Conservation (phyloP, 306 rosid species). For the Vigna trinervia region DNA sequence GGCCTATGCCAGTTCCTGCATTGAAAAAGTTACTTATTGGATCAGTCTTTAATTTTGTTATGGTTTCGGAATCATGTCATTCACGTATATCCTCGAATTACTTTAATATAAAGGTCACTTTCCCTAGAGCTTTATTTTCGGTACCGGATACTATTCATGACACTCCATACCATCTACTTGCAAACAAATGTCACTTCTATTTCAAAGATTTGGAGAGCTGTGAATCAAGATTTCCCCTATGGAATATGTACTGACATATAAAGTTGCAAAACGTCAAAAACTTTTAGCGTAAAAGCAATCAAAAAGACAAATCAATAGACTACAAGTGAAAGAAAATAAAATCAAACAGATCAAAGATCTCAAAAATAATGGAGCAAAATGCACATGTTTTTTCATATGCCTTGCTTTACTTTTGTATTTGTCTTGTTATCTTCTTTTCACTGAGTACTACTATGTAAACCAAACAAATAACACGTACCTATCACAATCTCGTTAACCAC, state of each 20-base stretch:
- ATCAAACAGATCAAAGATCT: slow-evolving; percentile 6
- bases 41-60: not conserved
- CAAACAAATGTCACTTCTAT: slow-evolving; percentile 17
- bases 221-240: not conserved
- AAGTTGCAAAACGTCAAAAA: not conserved
- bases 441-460: not conserved
- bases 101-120: not conserved
- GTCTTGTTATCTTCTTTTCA: not conserved
- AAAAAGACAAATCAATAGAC: not conserved
- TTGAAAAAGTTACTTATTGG: not conserved
- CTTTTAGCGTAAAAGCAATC: not conserved
- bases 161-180: slow-evolving; percentile 4
- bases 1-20: slow-evolving; percentile 31
- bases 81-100: not conserved
- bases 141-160: not conserved
- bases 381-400: not conserved
- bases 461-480: not conserved
- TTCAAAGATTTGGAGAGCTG: not conserved
- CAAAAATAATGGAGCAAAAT: not conserved
- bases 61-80: not conserved
- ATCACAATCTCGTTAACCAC: slow-evolving; percentile 8
- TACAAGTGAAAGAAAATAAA: not conserved
- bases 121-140: not conserved
- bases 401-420: slow-evolving; percentile 1
- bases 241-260: not conserved